Evolutionary conservation across 208 protist species (phyloP).

Genomic region (Acanthamoeba sp.): DNA sequence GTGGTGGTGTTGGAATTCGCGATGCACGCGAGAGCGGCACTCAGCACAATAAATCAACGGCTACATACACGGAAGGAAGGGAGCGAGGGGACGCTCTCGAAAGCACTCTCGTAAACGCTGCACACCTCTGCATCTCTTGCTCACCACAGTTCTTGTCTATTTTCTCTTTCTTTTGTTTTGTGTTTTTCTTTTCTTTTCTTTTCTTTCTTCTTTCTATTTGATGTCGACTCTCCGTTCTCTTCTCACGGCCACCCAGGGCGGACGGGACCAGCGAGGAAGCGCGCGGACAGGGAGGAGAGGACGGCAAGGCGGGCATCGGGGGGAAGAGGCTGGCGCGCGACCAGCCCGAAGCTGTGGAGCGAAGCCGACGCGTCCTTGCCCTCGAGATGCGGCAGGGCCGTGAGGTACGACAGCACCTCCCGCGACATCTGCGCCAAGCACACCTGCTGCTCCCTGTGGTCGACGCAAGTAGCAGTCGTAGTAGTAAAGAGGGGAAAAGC

Average conservation of each 20-base stretch:
- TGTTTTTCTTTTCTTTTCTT: neutral
- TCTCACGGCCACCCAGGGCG: no score
- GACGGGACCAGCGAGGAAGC: neutral
- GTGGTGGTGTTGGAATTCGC: no score
- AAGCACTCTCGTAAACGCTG: neutral
- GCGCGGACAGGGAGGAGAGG: neutral
- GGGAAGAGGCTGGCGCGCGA: neutral
- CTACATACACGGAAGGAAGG: neutral
- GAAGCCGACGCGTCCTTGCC: neutral
- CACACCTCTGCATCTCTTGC: neutral
- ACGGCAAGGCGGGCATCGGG: neutral
- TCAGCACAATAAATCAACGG: no score
- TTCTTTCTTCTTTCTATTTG: neutral
- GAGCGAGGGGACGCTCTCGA: neutral
- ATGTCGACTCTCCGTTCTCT: no score
- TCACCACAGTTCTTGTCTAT: no score
- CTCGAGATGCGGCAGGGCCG: neutral
- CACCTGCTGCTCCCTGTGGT: neutral
- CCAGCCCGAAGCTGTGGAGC: neutral
- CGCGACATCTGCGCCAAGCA: slow-evolving; percentile 2
- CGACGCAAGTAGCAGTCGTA: neutral
- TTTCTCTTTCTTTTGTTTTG: neutral
- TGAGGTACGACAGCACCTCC: neutral
- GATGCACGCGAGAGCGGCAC: no score
- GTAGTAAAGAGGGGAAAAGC: neutral